A percentile compares a stretch with the other conserved stretches of the same genome.
phyloP scores from a whole-genome alignment of 208 protist genomes.

The Wallacemonas sp. region DNA sequence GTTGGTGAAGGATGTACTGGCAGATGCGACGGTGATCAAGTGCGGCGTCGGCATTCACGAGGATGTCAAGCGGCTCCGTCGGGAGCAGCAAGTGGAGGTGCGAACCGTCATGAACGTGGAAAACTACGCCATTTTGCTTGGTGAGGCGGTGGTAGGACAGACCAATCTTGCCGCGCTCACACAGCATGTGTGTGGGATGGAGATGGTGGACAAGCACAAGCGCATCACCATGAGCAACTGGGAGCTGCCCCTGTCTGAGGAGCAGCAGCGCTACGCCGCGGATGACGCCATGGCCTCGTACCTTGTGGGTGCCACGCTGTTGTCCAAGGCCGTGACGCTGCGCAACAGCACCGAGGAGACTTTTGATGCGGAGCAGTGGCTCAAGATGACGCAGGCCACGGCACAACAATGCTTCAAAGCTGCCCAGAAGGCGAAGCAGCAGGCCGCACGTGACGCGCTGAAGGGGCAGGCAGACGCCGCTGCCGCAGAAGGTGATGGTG shows the following conservation, averaged over 20 bases:
- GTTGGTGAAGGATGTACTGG: constrained; percentile 24
- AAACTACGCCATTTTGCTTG: constrained; percentile 28
- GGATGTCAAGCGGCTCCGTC: constrained; percentile 36
- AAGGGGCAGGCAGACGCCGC: not conserved
- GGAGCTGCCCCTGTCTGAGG: constrained; percentile 37
- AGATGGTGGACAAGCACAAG: constrained; percentile 38
- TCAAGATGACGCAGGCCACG: constrained; percentile 1
- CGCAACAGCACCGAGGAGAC: not conserved
- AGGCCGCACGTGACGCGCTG: not conserved
- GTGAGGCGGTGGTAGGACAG: constrained; percentile 14
- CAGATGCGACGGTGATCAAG: constrained; percentile 38
- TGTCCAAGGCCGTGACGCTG: constrained; percentile 21
- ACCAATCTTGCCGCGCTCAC: constrained; percentile 38
- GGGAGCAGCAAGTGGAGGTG: constrained; percentile 31
- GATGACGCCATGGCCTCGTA: constrained; percentile 63
- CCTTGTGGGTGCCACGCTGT: constrained; percentile 29
- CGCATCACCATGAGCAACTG: constrained; percentile 54
- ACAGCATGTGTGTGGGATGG: constrained; percentile 16
- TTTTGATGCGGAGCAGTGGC: constrained; percentile 22
- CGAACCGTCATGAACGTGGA: constrained; percentile 40
- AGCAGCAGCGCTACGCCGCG: constrained; percentile 41
- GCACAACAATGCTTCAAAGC: constrained; percentile 30
- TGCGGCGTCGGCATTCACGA: constrained; percentile 50
- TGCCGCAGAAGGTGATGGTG: not conserved
- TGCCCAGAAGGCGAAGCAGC: constrained; percentile 5